phyloP scores from a whole-genome alignment of 352 stramenopile species.

The Blastocystis sp. region DNA sequence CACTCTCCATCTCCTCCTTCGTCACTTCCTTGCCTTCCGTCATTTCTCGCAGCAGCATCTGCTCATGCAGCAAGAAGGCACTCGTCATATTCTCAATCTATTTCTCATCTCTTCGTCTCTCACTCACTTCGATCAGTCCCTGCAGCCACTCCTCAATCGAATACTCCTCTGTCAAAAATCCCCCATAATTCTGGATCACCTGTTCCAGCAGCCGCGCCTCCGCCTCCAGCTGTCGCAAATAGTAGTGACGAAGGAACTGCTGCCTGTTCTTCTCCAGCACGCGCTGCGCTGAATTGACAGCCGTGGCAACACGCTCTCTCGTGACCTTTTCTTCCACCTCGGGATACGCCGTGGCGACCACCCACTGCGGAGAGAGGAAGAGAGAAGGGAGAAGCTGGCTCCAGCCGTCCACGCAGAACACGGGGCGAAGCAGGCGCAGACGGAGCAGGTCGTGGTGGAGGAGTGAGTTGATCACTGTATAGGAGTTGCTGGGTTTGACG shows the following conservation, averaged over 20 bases:
- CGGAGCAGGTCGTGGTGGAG: background rate
- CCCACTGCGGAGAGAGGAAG: background rate
- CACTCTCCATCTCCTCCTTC: background rate
- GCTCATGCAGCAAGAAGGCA: constrained; percentile 5
- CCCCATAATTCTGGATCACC: background rate
- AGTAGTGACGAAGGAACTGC: constrained; percentile 11
- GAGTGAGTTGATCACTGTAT: background rate
- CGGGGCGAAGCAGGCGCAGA: background rate
- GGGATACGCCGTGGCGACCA: background rate
- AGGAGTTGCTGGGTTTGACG: constrained; percentile 11
- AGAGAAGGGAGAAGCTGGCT: background rate
- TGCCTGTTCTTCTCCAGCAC: background rate
- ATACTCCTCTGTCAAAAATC: background rate
- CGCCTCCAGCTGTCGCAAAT: constrained; percentile 15
- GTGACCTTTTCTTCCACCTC: background rate
- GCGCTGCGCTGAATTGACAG: background rate
- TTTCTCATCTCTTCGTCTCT: background rate
- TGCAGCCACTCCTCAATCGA: constrained; percentile 54
- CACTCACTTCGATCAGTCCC: constrained; percentile 25
- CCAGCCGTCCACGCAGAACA: constrained; percentile 27
- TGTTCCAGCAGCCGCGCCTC: background rate
- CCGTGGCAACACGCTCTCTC: background rate
- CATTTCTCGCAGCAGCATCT: constrained; percentile 41
- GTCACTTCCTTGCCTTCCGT: background rate
- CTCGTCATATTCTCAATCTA: constrained; percentile 29